Evolutionary conservation across 768 basidiomycete species (phyloP), one percentile per base, ranked within the genome.

Genomic region (Leccinum subtestaceum): DNA sequence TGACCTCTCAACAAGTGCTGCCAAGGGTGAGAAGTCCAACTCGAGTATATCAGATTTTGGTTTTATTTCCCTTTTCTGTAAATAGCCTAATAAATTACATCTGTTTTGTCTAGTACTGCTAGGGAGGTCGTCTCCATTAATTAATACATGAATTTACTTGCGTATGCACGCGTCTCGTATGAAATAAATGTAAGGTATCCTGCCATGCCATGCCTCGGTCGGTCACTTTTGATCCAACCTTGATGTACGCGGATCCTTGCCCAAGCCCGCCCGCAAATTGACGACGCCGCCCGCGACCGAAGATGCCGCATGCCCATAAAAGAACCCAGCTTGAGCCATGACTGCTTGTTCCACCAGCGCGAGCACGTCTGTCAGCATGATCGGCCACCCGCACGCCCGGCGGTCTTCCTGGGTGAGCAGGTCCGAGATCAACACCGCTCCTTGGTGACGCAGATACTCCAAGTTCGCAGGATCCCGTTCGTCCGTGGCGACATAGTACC

Each of bases 321-420:
- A 80, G 60, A 71, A 80, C 0, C 68, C 71, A 8, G 73, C 66
- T 25, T 66, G 71, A 0, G 73, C 61, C 58, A 80, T 63, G 53
- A 74, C 55, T 25, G 72, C 67, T 64, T 81, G 80, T 57, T 80
- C 79, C 38, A 80, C 69, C 25, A 80, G 61, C 5, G 74, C 77
- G 34, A 76, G 61, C 21, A 81, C 71, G 55, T 80, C 80, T 36
- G 77, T 77, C 58, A 80, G 19, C 56, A 81, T 58, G 48, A 80
- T 60, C n/a, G 73, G 65, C 80, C 80, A 81, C 5, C 77, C 78
- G 34, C 75, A 71, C 36, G 60, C 66, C 7, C 70, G 70, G 2
- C 72, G 67, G 56, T 81, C 80, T 23, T 78, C 75, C n/a, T 67
- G 61, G 2, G 79, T 79, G 50, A 81, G 64, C 5, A 81, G 66